phyloP scores from a whole-genome alignment of 495 filamentous ascomycete genomes.

The Penicillium samsonianum region DNA sequence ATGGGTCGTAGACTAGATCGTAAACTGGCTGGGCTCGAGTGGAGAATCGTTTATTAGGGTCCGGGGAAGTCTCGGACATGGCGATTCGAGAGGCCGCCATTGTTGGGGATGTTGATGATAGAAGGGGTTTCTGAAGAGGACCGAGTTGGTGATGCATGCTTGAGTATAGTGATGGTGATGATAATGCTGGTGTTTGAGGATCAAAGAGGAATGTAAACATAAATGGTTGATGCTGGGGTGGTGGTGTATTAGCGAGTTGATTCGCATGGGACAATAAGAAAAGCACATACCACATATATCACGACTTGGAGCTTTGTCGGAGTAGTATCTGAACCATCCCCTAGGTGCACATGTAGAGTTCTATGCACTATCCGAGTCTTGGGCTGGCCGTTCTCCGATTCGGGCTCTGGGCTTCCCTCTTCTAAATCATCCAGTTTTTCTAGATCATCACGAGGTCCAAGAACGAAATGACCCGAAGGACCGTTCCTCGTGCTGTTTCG shows the following conservation, averaged over 20 bases:
- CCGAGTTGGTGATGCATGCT: conserved; percentile 79
- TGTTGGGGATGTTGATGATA: conserved; percentile 62
- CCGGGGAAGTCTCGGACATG: conserved; percentile 27
- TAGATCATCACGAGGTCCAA: conserved; percentile 33
- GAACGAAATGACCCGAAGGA: conserved; percentile 21
- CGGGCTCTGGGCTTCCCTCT: conserved; percentile 27
- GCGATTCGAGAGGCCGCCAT: conserved; percentile 53
- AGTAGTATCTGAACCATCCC: conserved; percentile 18
- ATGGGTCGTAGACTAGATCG: conserved; percentile 84
- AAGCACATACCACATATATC: conserved; percentile 59
- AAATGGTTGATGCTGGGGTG: conserved; percentile 69
- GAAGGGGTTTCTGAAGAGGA: conserved; percentile 72
- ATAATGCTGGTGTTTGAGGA: conserved; percentile 63
- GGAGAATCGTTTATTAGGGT: conserved; percentile 32
- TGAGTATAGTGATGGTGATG: conserved; percentile 71
- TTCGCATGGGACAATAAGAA: not conserved
- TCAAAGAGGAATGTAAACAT: conserved; percentile 90
- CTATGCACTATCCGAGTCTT: conserved; percentile 51
- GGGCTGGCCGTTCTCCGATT: conserved; percentile 19
- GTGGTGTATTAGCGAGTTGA: not conserved
- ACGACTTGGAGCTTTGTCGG: conserved; percentile 65
- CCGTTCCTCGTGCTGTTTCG: conserved; percentile 8
- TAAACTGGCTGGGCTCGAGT: conserved; percentile 58
- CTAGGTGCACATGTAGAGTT: conserved; percentile 49
- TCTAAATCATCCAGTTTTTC: conserved; percentile 33